phyloP scores from a whole-genome alignment of 768 basidiomycete genomes.

The Hygrocybe punicea region DNA sequence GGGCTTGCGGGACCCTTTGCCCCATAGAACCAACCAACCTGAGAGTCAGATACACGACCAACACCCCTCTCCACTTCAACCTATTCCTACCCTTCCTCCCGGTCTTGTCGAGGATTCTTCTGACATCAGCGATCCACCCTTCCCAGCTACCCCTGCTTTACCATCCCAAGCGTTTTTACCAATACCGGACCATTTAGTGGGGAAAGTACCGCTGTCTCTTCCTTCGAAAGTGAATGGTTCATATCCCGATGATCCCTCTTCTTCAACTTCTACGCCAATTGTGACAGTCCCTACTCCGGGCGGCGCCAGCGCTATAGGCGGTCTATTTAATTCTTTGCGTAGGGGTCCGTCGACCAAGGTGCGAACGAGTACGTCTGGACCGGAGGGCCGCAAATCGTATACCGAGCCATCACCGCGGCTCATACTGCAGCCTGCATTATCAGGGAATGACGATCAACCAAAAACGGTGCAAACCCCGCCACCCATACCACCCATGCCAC shows the following conservation, averaged over 20 bases:
- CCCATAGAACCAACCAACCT: constrained; percentile 11
- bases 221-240: background rate
- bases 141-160: constrained; percentile 24
- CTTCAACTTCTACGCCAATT: constrained; percentile 5
- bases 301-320: background rate
- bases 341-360: constrained; percentile 34
- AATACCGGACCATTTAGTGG: background rate
- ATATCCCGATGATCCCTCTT: background rate
- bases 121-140: constrained; percentile 24
- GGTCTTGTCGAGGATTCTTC: constrained; percentile 28
- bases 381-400: constrained; percentile 24
- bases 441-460: constrained; percentile 8
- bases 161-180: constrained; percentile 5
- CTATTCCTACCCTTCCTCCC: constrained; percentile 25
- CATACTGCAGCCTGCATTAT: constrained; percentile 28
- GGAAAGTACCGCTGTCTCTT: constrained; percentile 1
- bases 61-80: constrained; percentile 23
- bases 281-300: background rate
- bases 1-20: constrained; percentile 49
- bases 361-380: constrained; percentile 13
- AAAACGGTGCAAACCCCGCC: background rate
- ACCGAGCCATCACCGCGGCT: constrained; percentile 18
- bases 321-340: constrained; percentile 32
- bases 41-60: constrained; percentile 14
- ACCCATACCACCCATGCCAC: constrained; percentile 24